phyloP scores from a whole-genome alignment of 192 early-diverging fungal genomes.

The Pilaira anomala region DNA sequence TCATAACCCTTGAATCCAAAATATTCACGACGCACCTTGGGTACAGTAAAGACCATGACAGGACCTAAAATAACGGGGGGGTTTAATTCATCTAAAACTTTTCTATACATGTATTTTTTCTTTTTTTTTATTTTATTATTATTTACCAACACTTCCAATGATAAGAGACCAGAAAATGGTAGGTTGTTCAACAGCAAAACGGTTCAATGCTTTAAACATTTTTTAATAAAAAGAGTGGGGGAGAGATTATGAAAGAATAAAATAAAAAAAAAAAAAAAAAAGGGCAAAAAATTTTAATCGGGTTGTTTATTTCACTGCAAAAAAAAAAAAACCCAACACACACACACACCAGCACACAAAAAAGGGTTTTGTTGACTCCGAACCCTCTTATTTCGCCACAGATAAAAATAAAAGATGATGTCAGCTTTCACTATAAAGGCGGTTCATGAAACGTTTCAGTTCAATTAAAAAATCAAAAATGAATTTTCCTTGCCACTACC shows the following conservation, averaged over 20 bases:
- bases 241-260: neutral
- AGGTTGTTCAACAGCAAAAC: constrained; percentile 34
- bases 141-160: constrained; percentile 34
- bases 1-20: constrained; percentile 35
- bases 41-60: constrained; percentile 35
- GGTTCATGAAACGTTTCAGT: no score
- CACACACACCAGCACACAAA: no score
- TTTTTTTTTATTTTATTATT: neutral
- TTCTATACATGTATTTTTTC: neutral
- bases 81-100: no score
- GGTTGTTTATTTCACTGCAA: constrained; percentile 9
- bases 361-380: no score
- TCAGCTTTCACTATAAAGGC: no score
- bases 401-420: no score
- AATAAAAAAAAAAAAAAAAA: constrained; percentile 12
- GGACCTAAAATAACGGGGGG: constrained; percentile 23
- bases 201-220: constrained; percentile 28
- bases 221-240: constrained; percentile 11
- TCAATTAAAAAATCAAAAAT: no score
- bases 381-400: no score
- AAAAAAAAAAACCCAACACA: no score
- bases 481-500: no score
- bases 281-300: neutral
- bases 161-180: constrained; percentile 36
- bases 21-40: constrained; percentile 35